Conservation (phyloP, 1,284 basidiomycete genomes). For the Rhodotorula sp. region DNA sequence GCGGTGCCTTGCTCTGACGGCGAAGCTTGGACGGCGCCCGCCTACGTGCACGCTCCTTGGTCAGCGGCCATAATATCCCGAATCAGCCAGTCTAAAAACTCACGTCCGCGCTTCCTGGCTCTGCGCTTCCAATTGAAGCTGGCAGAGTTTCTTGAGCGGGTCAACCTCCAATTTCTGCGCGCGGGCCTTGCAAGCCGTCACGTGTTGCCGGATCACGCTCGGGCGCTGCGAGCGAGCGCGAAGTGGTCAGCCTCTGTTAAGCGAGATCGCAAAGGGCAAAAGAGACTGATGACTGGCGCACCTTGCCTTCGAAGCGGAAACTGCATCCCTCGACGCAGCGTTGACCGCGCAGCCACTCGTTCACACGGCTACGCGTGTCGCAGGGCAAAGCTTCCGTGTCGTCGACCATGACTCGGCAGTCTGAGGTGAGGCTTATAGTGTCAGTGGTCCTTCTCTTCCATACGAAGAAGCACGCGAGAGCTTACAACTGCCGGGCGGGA, state of each 20-base stretch:
- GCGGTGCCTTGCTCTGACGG: background rate
- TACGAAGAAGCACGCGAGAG: background rate
- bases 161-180: conserved; percentile 1
- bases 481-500: conserved; percentile 29
- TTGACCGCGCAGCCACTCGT: conserved; percentile 29
- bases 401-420: conserved; percentile 20
- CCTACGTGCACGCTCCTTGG: background rate
- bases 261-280: background rate
- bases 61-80: background rate
- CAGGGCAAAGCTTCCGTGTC: conserved; percentile 32
- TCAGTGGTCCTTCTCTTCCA: background rate
- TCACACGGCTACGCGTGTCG: conserved; percentile 16
- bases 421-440: background rate
- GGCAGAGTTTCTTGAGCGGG: conserved; percentile 32
- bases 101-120: conserved; percentile 2
- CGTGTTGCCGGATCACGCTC: conserved; percentile 35
- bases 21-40: background rate
- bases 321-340: conserved; percentile 20
- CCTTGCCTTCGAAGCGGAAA: conserved; percentile 26
- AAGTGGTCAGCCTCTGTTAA: background rate
- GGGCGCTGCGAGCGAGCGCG: conserved; percentile 13
- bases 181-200: conserved; percentile 24
- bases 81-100: background rate
- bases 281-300: background rate
- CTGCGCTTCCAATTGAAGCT: conserved; percentile 29